Conservation (phyloP, 1,284 basidiomycete species). For the Moesziomyces antarcticus region DNA sequence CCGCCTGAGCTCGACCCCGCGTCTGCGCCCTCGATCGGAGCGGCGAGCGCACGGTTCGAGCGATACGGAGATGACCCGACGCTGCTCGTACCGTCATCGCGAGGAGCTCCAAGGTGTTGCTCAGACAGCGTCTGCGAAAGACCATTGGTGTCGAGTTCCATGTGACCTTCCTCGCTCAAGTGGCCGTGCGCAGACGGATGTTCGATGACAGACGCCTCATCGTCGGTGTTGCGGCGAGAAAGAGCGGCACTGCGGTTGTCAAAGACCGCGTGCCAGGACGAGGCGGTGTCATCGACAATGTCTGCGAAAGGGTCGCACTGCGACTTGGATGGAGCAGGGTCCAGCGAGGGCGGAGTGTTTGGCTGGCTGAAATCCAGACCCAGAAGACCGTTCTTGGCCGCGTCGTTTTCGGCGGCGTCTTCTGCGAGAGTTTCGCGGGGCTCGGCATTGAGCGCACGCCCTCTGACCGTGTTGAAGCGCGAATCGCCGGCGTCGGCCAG, state of each 20-base stretch:
- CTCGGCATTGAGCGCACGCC: not conserved
- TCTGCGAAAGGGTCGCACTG: slow-evolving; percentile 21
- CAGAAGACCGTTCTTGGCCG: slow-evolving; percentile 19
- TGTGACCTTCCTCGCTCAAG: slow-evolving; percentile 13
- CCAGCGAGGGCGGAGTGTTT: not conserved
- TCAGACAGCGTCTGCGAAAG: slow-evolving; percentile 46
- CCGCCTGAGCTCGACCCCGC: slow-evolving; percentile 4
- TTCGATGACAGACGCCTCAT: too few relatives aligned
- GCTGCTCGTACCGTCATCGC: slow-evolving; percentile 6
- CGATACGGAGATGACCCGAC: slow-evolving; percentile 19
- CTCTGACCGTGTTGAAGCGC: slow-evolving; percentile 8
- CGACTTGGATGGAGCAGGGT: not conserved
- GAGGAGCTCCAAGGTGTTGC: slow-evolving; percentile 22
- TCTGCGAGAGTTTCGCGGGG: not conserved
- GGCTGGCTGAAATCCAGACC: slow-evolving; percentile 22
- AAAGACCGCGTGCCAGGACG: slow-evolving; percentile 44
- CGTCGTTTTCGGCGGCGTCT: slow-evolving; percentile 7
- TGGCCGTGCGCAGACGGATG: not conserved
- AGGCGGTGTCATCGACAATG: slow-evolving; percentile 31
- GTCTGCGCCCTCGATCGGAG: slow-evolving; percentile 1
- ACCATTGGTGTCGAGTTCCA: slow-evolving; percentile 34
- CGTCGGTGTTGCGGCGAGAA: not conserved
- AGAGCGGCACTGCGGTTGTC: slow-evolving; percentile 7
- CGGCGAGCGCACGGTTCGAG: slow-evolving; percentile 27
- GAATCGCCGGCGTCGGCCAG: slow-evolving; percentile 1